Evolutionary conservation across 345 rosid species (phyloP).

Genomic region (Populus nigra): DNA sequence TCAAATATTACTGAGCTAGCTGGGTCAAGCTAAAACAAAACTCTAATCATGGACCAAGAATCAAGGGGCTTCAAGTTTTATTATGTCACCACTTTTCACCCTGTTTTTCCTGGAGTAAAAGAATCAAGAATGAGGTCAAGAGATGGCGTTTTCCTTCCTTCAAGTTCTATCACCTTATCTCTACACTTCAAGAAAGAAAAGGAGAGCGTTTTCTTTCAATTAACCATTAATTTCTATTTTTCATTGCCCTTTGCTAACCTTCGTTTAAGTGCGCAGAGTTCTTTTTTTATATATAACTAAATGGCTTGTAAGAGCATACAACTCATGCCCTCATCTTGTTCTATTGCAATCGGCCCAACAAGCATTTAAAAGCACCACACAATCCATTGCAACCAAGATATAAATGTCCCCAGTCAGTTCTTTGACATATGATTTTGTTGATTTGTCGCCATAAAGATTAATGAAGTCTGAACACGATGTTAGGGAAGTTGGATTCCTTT

Average conservation of each 20-base stretch:
- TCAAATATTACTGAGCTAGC: background rate
- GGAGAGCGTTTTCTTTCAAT: background rate
- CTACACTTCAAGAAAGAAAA: background rate
- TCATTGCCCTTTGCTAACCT: background rate
- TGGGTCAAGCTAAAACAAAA: background rate
- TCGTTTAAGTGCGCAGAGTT: no score
- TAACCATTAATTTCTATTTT: background rate
- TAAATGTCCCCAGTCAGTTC: background rate
- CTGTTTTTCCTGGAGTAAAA: background rate
- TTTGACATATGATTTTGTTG: background rate
- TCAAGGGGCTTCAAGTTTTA: no score
- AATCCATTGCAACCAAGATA: background rate
- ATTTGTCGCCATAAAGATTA: background rate
- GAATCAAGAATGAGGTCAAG: background rate
- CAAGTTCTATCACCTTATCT: background rate
- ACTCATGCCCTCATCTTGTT: no score
- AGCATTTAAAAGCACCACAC: background rate
- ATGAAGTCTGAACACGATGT: background rate
- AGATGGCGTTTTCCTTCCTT: background rate
- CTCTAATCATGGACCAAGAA: background rate
- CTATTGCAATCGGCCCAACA: background rate
- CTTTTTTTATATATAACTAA: no score
- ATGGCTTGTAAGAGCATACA: no score
- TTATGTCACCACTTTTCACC: background rate
- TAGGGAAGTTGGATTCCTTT: background rate